Evolutionary conservation across 176 grass and related monocot species (phyloP), one percentile per base, ranked within the genome.

Genomic region (Aegilops speltoides): DNA sequence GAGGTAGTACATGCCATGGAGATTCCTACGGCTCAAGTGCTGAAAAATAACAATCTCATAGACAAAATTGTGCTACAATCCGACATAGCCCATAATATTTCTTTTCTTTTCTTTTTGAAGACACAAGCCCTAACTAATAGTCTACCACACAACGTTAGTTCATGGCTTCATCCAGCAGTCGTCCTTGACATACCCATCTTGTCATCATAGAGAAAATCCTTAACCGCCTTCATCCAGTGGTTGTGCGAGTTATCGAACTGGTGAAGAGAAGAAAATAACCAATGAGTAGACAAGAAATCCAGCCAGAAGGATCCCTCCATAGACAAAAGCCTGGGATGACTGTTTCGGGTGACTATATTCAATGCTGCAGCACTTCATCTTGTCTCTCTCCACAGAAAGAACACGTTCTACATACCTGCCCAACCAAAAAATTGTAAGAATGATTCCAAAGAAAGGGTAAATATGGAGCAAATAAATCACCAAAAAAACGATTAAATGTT

Each of bases 211-310:
- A 84, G 24, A 20, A 20, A 82, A 34, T 73, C 56, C 75, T 83
- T 54, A 43, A 71, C 26, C 54, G 50, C 56, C 28, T 81, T 83
- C 63, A 79, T 74, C 59, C 45, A 76, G 46, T 64, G 16, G n/a
- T 24, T 19, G 50, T 4, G 59, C 13, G 25, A 73, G 50, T 92
- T 82, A 99, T 81, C 92, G 89, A 59, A 99, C 94, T 32, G 97
- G 97, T 8, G 94, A 89, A 82, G 97, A 99, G 87, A 99, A 99
- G 92, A 99, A 99, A 87, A 99, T 99, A 82, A 99, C 97, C 56
- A 99, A 79, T 4, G 92, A 99, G 79, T 99, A 99, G 60, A 99
- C 97, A 73, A 99, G 79, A 79, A 99, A 99, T 86, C 97, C 97
- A 57, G 92, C 94, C 14, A 99, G 83, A 73, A 99, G 90, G 77